A percentile compares a stretch with the other conserved stretches of the same genome.
Evolutionary conservation across 208 protist species (phyloP).

Genomic region (Trypanosoma platydactyli): DNA sequence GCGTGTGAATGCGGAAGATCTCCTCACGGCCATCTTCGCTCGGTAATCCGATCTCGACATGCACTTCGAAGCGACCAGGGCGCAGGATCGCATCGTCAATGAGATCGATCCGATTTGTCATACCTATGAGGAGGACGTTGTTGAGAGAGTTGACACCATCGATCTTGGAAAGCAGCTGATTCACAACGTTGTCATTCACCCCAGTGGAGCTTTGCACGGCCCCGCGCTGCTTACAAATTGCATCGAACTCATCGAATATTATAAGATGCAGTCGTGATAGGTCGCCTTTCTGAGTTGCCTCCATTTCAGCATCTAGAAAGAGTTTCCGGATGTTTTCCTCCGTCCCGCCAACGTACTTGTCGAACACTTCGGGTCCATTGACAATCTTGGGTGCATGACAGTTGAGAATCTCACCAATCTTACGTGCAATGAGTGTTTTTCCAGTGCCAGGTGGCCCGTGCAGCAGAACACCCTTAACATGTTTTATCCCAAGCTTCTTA

Average conservation of each 20-base stretch:
- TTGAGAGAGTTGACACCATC: conserved; percentile 98
- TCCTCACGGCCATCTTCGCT: conserved; percentile 97
- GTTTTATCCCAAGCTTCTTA: conserved; percentile 96
- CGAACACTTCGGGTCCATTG: conserved; percentile 98
- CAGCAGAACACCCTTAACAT: conserved; percentile 98
- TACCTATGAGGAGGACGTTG: conserved; percentile 99
- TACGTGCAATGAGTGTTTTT: conserved; percentile 99
- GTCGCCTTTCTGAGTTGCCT: conserved; percentile 92
- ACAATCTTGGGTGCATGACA: conserved; percentile 96
- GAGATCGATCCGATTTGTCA: conserved; percentile 99
- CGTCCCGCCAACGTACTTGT: conserved; percentile 98
- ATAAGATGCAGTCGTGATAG: conserved; percentile 98
- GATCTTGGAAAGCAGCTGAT: conserved; percentile 99
- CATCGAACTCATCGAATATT: conserved; percentile 99
- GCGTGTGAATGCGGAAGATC: conserved; percentile 99
- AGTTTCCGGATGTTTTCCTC: conserved; percentile 99
- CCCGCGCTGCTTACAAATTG: conserved; percentile 98
- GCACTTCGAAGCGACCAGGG: conserved; percentile 98
- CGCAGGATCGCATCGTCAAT: conserved; percentile 99
- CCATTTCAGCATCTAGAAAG: conserved; percentile 97
- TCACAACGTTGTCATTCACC: conserved; percentile 98
- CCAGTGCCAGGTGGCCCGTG: conserved; percentile 99
- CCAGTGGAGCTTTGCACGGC: conserved; percentile 93
- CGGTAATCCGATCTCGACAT: conserved; percentile 98
- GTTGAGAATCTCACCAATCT: conserved; percentile 99